Percentiles rank a stretch among this genome's conserved stretches.
phyloP scores from a whole-genome alignment of 805 yeast genomes.

The Wickerhamomyces xylosicus region DNA sequence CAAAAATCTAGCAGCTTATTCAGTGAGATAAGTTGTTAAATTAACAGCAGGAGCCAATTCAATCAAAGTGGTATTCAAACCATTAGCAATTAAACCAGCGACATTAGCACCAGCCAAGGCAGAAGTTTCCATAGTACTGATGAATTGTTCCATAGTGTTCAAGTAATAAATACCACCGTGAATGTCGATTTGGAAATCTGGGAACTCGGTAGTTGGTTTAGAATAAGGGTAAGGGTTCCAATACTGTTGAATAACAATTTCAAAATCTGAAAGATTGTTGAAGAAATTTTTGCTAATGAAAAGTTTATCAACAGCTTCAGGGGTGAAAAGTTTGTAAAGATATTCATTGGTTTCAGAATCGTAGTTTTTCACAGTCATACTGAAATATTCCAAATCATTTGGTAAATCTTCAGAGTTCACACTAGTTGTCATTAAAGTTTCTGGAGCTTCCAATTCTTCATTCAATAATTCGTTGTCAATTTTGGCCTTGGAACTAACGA shows the following conservation, averaged over 20 bases:
- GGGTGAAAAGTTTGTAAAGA: conserved; percentile 34
- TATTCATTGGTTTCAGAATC: conserved; percentile 19
- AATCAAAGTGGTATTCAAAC: conserved; percentile 16
- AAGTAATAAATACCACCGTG: conserved; percentile 29
- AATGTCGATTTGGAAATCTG: conserved; percentile 17
- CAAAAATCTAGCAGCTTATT: too few relatives aligned
- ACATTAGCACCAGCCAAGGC: conserved; percentile 39
- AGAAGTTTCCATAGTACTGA: conserved; percentile 43
- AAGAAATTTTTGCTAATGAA: conserved; percentile 12
- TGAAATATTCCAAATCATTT: conserved; percentile 18
- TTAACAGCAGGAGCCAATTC: not conserved
- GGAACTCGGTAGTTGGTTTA: conserved; percentile 20
- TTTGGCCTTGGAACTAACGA: conserved; percentile 19
- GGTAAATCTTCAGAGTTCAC: conserved; percentile 7
- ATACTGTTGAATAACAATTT: conserved; percentile 21
- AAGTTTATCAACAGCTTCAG: conserved; percentile 11
- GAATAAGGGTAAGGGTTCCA: conserved; percentile 38
- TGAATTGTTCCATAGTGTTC: conserved; percentile 34
- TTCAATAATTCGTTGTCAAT: conserved; percentile 13
- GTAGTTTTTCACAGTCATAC: conserved; percentile 23
- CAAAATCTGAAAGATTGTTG: conserved; percentile 13
- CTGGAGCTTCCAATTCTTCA: conserved; percentile 16
- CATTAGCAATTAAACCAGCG: conserved; percentile 30
- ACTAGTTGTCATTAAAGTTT: conserved; percentile 19
- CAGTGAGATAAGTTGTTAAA: too few relatives aligned